These are phyloP conservation scores for Seminavis robusta DNA, from an alignment of 108 stramenopile species.

Conservation along the genomic window DNA sequence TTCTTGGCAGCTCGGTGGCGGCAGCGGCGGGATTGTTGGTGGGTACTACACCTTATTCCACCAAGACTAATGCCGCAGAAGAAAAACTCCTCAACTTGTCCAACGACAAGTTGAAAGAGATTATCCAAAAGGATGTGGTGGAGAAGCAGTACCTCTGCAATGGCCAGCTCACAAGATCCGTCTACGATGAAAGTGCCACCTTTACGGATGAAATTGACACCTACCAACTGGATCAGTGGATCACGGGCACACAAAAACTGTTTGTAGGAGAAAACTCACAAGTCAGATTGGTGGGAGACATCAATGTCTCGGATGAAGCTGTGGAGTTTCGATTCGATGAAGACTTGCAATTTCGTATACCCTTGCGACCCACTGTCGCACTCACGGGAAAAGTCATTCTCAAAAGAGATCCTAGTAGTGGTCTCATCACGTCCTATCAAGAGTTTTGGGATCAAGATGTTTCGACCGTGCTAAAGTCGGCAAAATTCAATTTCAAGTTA, in stretches of 20 bases:
- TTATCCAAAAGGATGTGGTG: conserved; percentile 56
- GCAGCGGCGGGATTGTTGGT: too few species aligned
- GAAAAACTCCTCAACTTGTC: too few species aligned
- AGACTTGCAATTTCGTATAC: conserved; percentile 77
- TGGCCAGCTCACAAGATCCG: conserved; percentile 67
- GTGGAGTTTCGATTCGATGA: conserved; percentile 77
- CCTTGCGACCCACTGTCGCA: conserved; percentile 66
- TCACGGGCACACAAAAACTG: conserved; percentile 71
- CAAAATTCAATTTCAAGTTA: conserved; percentile 67
- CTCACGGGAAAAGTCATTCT: conserved; percentile 74
- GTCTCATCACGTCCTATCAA: conserved; percentile 79
- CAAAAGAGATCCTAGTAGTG: conserved; percentile 53
- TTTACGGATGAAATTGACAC: conserved; percentile 91
- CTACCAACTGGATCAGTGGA: conserved; percentile 79
- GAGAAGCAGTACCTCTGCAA: conserved; percentile 70
- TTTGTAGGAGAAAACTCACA: conserved; percentile 67
- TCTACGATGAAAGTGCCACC: conserved; percentile 76
- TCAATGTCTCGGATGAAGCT: conserved; percentile 32
- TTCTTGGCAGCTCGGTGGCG: too few species aligned
- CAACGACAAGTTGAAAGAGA: conserved; percentile 52
- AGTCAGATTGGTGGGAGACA: conserved; percentile 58
- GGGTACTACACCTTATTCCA: too few species aligned
- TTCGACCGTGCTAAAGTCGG: conserved; percentile 62
- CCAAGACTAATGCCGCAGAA: too few species aligned
- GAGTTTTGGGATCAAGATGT: conserved; percentile 91